Conservation (phyloP, 2,329 filamentous ascomycete species). For the Microdochium bolleyi region DNA sequence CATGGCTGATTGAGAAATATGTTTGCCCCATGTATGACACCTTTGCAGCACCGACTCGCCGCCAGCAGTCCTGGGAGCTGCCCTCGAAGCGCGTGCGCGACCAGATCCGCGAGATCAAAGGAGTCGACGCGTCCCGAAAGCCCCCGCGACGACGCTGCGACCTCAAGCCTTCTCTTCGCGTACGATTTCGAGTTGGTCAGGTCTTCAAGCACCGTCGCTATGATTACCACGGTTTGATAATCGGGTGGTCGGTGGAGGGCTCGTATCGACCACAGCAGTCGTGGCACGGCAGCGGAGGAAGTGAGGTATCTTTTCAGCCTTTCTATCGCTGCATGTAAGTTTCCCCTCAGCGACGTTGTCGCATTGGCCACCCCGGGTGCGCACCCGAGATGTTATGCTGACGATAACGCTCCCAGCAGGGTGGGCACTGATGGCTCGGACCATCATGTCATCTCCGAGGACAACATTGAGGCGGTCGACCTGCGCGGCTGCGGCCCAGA, state of each 20-base stretch:
- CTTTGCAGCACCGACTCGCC: slow-evolving; percentile 23
- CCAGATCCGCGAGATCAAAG: slow-evolving; percentile 30
- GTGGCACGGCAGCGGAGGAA: slow-evolving; percentile 20
- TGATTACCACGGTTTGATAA: slow-evolving; percentile 71
- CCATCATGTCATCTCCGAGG: slow-evolving; percentile 66
- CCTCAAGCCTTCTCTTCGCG: slow-evolving; percentile 9
- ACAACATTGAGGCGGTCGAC: slow-evolving; percentile 64
- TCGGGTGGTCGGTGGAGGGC: slow-evolving; percentile 63
- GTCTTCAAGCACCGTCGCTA: slow-evolving; percentile 80
- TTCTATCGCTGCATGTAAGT: slow-evolving; percentile 87
- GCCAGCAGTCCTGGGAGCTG: slow-evolving; percentile 20
- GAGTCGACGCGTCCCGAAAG: slow-evolving; percentile 28
- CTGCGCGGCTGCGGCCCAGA: slow-evolving; percentile 11
- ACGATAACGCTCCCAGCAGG: slow-evolving; percentile 9
- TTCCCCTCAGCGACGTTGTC: too few species aligned
- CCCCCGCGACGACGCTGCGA: slow-evolving; percentile 27
- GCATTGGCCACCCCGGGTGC: too few species aligned
- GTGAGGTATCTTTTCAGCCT: slow-evolving; percentile 54
- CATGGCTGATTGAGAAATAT: slow-evolving; percentile 61
- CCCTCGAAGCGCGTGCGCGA: slow-evolving; percentile 25
- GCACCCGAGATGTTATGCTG: too few species aligned
- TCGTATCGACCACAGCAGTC: slow-evolving; percentile 7
- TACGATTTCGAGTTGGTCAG: slow-evolving; percentile 68
- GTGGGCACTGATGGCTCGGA: slow-evolving; percentile 50
- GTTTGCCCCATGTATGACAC: slow-evolving; percentile 53